A percentile compares a stretch with the other conserved stretches of the same genome.
phyloP scores from a whole-genome alignment of 306 rosid genomes.

The Hippophae rhamnoides region DNA sequence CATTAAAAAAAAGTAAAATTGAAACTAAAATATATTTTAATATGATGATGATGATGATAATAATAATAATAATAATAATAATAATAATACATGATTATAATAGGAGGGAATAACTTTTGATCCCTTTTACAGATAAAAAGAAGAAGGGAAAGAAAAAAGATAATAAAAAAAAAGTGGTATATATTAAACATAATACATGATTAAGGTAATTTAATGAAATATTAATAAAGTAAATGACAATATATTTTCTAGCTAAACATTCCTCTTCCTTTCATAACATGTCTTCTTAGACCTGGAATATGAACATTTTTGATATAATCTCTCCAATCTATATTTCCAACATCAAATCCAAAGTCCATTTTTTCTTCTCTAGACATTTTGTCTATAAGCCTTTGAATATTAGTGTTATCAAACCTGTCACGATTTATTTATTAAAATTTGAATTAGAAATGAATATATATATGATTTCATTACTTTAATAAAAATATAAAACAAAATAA shows the following conservation, averaged over 20 bases:
- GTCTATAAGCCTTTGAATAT: conserved; percentile 59
- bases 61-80: too few relatives aligned
- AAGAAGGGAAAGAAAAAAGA: too few relatives aligned
- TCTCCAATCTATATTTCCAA: conserved; percentile 68
- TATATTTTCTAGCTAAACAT: background rate
- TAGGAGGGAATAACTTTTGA: too few relatives aligned
- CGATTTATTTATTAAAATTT: background rate
- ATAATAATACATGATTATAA: too few relatives aligned
- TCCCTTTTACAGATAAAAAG: too few relatives aligned
- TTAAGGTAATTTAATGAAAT: too few relatives aligned
- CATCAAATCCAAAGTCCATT: conserved; percentile 71
- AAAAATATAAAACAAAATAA: background rate
- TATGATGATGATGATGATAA: too few relatives aligned
- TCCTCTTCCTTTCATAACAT: conserved; percentile 80
- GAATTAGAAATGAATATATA: background rate
- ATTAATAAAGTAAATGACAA: too few relatives aligned
- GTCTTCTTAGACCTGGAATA: conserved; percentile 80
- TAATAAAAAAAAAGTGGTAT: too few relatives aligned
- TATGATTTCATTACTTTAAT: background rate
- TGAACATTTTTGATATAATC: conserved; percentile 81
- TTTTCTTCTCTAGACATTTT: conserved; percentile 79
- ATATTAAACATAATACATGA: too few relatives aligned
- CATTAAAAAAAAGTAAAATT: too few relatives aligned
- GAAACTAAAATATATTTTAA: too few relatives aligned
- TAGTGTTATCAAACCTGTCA: conserved; percentile 82